Base-by-base conservation (phyloP, 2,329 filamentous ascomycete genomes). In the Allantophomopsis cytisporea region DNA sequence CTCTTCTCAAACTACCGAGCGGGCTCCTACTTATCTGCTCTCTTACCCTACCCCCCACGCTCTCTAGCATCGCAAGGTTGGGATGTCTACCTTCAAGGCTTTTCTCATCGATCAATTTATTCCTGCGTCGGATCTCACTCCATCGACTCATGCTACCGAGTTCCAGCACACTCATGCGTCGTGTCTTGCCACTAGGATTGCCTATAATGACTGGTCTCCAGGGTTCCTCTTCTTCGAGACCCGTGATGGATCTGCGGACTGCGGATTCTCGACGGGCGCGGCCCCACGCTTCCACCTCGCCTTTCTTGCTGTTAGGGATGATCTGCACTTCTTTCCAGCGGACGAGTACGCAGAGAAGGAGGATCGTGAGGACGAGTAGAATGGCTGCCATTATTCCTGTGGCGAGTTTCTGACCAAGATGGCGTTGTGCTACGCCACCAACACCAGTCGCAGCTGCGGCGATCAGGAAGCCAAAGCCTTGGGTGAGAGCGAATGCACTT, bases 171-270 rank as follows among this genome's bases (percentile, higher is more conserved):
- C 74, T 85, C 68, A 87, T 76, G 43, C 77, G 69, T 37, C 83
- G 68, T 50, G 71, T 73, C 56, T 76, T 79, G 36, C 78, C 73
- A 35, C 72, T 74, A 11, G 82, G 80, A 51, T 83, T 80, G 11
- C 82, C 81, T 52, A 85, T 73, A 46, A 86, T 71, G 20, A 78
- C 66, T 1, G 82, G 76, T 42, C 73, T 73, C 80, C 78, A 86
- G 36, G 78, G 69, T 45, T 56, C 53, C 11, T 54, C 48, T 28
- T 49, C 48, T 16, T 45, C 41, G 5, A 53, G 37, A 14, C 57
- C 55, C 16, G 43, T 45, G 35, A 52, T 52, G 11, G 41, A 45
- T 43, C 49, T 3, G 62, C 61, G 35, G 61, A 52, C 33, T 49
- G 50, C 46, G 39, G 68, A 72, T 39, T 63, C 58, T 23, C 66